phyloP scores from a whole-genome alignment of 1,284 basidiomycete species.

The Marasmius oreades region DNA sequence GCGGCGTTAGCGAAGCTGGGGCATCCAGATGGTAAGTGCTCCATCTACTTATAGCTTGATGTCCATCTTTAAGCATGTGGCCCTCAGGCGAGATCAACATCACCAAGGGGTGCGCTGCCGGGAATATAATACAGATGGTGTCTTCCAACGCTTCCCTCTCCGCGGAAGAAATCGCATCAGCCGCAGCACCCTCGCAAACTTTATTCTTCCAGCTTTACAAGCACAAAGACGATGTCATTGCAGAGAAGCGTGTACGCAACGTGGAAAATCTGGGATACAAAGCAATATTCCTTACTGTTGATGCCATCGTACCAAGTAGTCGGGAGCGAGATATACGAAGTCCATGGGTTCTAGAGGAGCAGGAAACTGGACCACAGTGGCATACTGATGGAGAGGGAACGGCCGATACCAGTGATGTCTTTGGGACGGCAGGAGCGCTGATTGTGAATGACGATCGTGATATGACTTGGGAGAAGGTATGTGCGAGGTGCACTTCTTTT shows the following conservation, averaged over 20 bases:
- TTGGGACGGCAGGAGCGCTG: slow-evolving; percentile 65
- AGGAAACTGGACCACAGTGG: slow-evolving; percentile 44
- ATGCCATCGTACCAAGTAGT: slow-evolving; percentile 84
- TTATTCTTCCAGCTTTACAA: slow-evolving; percentile 91
- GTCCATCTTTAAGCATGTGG: background rate
- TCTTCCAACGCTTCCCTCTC: slow-evolving; percentile 86
- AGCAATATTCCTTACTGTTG: slow-evolving; percentile 89
- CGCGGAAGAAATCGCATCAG: slow-evolving; percentile 63
- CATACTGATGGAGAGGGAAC: slow-evolving; percentile 33
- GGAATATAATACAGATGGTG: slow-evolving; percentile 84
- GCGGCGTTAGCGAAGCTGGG: slow-evolving; percentile 89
- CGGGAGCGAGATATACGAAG: slow-evolving; percentile 76
- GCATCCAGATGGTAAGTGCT: slow-evolving; percentile 62
- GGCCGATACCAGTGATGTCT: slow-evolving; percentile 27
- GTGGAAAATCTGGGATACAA: slow-evolving; percentile 74
- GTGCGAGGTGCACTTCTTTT: slow-evolving; percentile 3
- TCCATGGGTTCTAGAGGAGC: slow-evolving; percentile 59
- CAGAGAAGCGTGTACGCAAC: slow-evolving; percentile 70
- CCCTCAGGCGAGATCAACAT: slow-evolving; percentile 79
- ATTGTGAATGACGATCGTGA: slow-evolving; percentile 61
- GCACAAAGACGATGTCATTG: slow-evolving; percentile 65
- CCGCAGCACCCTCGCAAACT: slow-evolving; percentile 56
- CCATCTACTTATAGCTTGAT: background rate
- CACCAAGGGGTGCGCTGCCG: slow-evolving; percentile 67
- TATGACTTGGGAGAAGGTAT: slow-evolving; percentile 71